A percentile compares a stretch with the other conserved stretches of the same genome.
phyloP scores from a whole-genome alignment of 495 filamentous ascomycete genomes.

The Parathielavia hyrcaniae region DNA sequence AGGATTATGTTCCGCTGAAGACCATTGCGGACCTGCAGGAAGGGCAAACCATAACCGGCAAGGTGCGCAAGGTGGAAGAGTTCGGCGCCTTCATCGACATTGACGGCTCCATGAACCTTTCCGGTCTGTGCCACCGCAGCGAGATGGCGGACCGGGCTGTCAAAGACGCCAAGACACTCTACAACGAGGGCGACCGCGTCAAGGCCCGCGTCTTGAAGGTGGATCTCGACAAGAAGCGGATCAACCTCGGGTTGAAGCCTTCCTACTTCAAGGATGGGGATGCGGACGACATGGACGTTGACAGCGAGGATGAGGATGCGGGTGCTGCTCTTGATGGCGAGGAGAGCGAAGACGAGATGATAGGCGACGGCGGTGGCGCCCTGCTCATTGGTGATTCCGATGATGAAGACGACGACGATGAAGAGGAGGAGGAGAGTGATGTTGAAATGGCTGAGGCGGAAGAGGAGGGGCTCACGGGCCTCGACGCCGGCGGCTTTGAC shows the following conservation, averaged over 20 bases:
- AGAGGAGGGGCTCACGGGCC: conserved; percentile 43
- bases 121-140: conserved; percentile 83
- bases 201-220: conserved; percentile 83
- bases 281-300: conserved; percentile 49
- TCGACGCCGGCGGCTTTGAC: conserved; percentile 78
- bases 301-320: conserved; percentile 47
- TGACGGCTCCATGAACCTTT: conserved; percentile 76
- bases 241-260: conserved; percentile 87
- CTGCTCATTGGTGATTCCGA: conserved; percentile 46
- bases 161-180: conserved; percentile 73
- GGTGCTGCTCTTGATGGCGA: conserved; percentile 41
- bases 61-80: conserved; percentile 84
- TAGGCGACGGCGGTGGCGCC: conserved; percentile 50
- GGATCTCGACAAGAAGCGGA: conserved; percentile 61
- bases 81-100: conserved; percentile 92
- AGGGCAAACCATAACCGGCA: conserved; percentile 79
- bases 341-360: conserved; percentile 44
- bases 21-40: conserved; percentile 65
- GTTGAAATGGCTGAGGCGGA: conserved; percentile 44
- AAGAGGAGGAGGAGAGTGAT: conserved; percentile 41
- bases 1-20: conserved; percentile 63
- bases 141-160: conserved; percentile 80
- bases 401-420: conserved; percentile 42
- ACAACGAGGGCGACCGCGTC: conserved; percentile 79
- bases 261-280: conserved; percentile 71